Percentiles rank a stretch among this genome's conserved stretches.
phyloP scores from a whole-genome alignment of 176 grass and related monocot species.

The Secale cereale region DNA sequence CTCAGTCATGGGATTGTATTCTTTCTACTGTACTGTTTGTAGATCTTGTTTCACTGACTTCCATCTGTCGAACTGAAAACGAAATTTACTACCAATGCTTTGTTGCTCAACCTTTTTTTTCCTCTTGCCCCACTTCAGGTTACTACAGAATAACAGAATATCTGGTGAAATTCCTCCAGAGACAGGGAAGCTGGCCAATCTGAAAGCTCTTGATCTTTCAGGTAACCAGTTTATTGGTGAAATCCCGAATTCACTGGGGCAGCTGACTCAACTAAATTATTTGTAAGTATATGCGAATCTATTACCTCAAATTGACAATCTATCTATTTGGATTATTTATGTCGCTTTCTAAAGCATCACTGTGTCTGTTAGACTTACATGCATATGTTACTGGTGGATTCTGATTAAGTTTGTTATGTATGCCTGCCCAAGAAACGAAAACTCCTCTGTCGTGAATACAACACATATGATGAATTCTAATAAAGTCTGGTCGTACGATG shows the following conservation, averaged over 20 bases:
- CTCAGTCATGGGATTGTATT: neutral
- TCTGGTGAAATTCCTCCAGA: slow-evolving; percentile 79
- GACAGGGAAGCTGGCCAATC: slow-evolving; percentile 73
- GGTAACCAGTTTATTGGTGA: slow-evolving; percentile 77
- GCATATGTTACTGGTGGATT: neutral
- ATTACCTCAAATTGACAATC: neutral
- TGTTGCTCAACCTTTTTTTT: slow-evolving; percentile 1
- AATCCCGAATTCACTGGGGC: slow-evolving; percentile 83
- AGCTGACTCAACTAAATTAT: slow-evolving; percentile 77
- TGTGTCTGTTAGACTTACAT: neutral
- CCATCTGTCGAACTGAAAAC: neutral
- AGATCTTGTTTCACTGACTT: slow-evolving; percentile 9
- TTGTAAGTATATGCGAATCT: slow-evolving; percentile 53
- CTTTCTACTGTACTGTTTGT: neutral
- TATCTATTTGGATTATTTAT: slow-evolving; percentile 6
- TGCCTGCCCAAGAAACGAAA: neutral
- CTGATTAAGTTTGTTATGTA: neutral
- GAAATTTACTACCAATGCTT: neutral
- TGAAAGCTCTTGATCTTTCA: slow-evolving; percentile 86
- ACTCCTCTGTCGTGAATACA: neutral
- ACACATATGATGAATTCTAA: neutral
- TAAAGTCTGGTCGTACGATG: neutral
- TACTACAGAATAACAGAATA: slow-evolving; percentile 95
- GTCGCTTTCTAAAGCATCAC: neutral
- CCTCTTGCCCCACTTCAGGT: slow-evolving; percentile 38